Evolutionary conservation across 768 basidiomycete species (phyloP).

Genomic region (Lenzites betulinus): DNA sequence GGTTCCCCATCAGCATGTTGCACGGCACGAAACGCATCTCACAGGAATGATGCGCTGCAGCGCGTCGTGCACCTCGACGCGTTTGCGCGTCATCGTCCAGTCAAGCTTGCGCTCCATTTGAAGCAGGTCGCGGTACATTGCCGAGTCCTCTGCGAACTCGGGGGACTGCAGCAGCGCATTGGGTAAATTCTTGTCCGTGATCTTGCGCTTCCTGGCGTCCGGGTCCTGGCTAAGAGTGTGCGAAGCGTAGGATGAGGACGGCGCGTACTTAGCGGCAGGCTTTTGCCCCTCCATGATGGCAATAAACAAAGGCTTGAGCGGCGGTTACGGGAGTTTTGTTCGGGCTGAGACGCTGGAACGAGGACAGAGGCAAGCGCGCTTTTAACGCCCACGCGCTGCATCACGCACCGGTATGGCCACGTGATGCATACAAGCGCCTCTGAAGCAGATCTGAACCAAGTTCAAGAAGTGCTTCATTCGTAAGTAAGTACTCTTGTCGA

Average conservation of each 20-base stretch:
- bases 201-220: conserved; percentile 65
- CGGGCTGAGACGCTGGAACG: conserved; percentile 10
- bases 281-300: conserved; percentile 25
- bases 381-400: neutral
- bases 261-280: conserved; percentile 27
- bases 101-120: conserved; percentile 91
- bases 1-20: conserved; percentile 1
- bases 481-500: too few relatives aligned
- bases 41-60: conserved; percentile 73
- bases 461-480: too few relatives aligned
- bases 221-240: conserved; percentile 12
- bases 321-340: conserved; percentile 13
- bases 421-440: too few relatives aligned
- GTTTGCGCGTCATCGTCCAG: conserved; percentile 93
- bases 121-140: conserved; percentile 82
- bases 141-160: conserved; percentile 78
- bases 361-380: conserved; percentile 9
- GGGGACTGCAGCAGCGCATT: conserved; percentile 73
- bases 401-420: too few relatives aligned
- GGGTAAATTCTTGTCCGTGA: conserved; percentile 78
- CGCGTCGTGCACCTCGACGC: conserved; percentile 90
- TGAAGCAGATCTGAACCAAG: too few relatives aligned
- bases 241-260: conserved; percentile 12
- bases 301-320: conserved; percentile 6
- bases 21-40: conserved; percentile 22